Evolutionary conservation across 2,329 filamentous ascomycete genomes (phyloP).

Genomic region (Cercospora beticola): DNA sequence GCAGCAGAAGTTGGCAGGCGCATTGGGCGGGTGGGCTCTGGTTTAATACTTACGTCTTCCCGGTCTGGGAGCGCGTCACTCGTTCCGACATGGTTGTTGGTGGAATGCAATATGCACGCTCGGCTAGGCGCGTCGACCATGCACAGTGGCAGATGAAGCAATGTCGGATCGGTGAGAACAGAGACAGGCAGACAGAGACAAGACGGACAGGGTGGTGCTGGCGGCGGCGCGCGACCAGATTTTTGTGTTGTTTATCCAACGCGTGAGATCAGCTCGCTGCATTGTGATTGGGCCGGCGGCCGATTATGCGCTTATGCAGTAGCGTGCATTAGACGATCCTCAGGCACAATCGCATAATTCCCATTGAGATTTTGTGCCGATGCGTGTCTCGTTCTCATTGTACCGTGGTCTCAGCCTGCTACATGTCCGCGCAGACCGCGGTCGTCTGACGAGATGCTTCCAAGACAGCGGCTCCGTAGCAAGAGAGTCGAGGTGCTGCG

Average conservation of each 20-base stretch:
- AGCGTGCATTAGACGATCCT: neutral
- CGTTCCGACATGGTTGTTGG: slow-evolving; percentile 25
- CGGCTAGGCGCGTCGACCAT: neutral
- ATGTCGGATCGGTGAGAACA: neutral
- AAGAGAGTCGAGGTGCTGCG: neutral
- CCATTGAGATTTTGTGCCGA: neutral
- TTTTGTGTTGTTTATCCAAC: neutral
- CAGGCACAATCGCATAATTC: neutral
- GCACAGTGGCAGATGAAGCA: neutral
- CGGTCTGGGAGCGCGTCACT: slow-evolving; percentile 50
- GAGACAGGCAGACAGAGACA: neutral
- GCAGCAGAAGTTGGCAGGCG: neutral
- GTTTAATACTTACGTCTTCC: slow-evolving; percentile 44
- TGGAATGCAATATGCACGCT: neutral
- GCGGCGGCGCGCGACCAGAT: neutral
- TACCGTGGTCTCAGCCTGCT: neutral
- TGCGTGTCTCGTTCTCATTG: neutral
- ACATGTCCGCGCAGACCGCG: neutral
- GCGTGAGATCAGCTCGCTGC: neutral
- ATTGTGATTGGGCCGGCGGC: neutral
- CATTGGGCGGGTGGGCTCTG: neutral
- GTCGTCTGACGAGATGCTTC: too few species aligned
- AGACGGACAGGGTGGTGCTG: neutral
- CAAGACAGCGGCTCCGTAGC: neutral
- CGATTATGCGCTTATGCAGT: neutral